These are phyloP conservation scores for Arthrinium phaeospermum DNA, from an alignment of 2,329 filamentous ascomycete species.

Conservation along the genomic window DNA sequence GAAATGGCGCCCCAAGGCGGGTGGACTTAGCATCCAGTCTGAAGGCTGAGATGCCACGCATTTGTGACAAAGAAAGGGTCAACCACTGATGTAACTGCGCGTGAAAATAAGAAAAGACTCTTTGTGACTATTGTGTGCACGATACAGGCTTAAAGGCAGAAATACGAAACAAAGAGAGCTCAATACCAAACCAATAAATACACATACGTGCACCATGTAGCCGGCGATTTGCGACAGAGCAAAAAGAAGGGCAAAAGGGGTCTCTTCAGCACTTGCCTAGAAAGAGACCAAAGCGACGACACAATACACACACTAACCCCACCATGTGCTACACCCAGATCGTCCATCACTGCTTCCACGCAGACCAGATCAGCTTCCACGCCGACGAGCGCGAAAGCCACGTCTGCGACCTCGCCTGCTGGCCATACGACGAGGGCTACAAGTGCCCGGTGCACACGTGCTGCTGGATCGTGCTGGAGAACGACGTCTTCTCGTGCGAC, in stretches of 20 bases:
- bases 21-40: not conserved
- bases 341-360: not conserved
- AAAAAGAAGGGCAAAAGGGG: not conserved
- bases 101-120: not conserved
- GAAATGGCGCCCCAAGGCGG: not conserved
- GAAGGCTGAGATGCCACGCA: not conserved
- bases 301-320: not conserved
- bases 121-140: not conserved
- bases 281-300: not conserved
- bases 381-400: not conserved
- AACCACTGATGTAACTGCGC: not conserved
- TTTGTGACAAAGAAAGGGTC: not conserved
- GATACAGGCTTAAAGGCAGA: not conserved
- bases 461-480: not conserved
- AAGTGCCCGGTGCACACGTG: constrained; percentile 2
- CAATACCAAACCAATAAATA: not conserved
- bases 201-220: not conserved
- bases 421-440: not conserved
- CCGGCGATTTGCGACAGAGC: not conserved
- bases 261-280: no score
- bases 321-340: constrained; percentile 8
- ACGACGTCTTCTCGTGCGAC: not conserved
- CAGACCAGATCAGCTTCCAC: constrained; percentile 1
- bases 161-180: not conserved
- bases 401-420: not conserved